Evolutionary conservation across 345 rosid genomes (phyloP).

Genomic region (Alliaria petiolata): DNA sequence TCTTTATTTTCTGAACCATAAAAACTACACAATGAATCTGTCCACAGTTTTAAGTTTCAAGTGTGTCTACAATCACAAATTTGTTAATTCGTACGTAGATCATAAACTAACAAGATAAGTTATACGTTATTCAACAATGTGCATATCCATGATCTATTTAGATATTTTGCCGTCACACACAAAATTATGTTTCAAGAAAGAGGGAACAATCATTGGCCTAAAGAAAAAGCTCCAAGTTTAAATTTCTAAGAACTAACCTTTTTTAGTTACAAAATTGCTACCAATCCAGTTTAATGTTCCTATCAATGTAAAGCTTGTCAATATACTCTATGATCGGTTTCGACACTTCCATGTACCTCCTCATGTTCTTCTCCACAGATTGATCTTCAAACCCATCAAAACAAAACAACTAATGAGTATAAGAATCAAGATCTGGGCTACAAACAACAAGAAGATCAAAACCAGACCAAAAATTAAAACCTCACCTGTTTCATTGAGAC

Average conservation of each 20-base stretch:
- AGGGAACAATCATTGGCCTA: neutral
- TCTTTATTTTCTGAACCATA: neutral
- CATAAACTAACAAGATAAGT: neutral
- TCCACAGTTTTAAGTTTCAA: too few species aligned
- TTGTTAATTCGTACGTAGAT: neutral
- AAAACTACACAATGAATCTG: neutral
- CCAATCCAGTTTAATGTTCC: slow-evolving; percentile 71
- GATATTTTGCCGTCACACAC: neutral
- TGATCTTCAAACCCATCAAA: slow-evolving; percentile 37
- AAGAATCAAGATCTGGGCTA: neutral
- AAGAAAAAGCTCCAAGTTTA: neutral
- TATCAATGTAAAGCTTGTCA: slow-evolving; percentile 59
- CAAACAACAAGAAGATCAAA: neutral
- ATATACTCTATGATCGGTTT: slow-evolving; percentile 58
- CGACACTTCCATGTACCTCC: slow-evolving; percentile 56
- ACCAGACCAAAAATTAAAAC: neutral
- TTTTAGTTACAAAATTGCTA: slow-evolving; percentile 22
- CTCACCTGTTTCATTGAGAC: slow-evolving; percentile 74
- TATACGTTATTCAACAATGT: neutral
- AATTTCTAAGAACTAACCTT: slow-evolving; percentile 6
- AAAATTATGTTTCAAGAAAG: neutral
- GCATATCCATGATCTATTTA: neutral
- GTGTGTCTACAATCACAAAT: too few species aligned
- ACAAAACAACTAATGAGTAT: neutral
- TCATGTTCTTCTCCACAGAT: slow-evolving; percentile 73